Conservation (phyloP, 352 stramenopile species). For the Phytophthora ohioensis region DNA sequence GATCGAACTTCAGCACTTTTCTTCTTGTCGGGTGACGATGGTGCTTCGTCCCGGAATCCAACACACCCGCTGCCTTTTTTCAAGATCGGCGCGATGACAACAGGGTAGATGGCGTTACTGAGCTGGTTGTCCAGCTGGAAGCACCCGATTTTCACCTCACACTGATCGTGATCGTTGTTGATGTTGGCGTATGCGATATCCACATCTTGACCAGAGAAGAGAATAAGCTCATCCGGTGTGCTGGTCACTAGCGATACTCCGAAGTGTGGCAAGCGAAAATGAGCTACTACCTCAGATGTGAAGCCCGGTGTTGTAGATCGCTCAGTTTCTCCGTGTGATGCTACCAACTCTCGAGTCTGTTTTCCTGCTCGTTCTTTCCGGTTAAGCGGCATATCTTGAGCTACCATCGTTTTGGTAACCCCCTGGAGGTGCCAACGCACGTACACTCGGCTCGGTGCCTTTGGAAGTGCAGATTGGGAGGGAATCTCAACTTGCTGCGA, state of each 20-base stretch:
- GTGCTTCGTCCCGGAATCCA: constrained; percentile 31
- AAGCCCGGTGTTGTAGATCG: constrained; percentile 34
- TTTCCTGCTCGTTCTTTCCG: constrained; percentile 44
- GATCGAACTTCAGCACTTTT: constrained; percentile 41
- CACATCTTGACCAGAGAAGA: constrained; percentile 75
- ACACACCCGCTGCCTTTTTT: constrained; percentile 42
- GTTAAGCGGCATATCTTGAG: constrained; percentile 74
- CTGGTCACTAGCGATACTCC: constrained; percentile 82
- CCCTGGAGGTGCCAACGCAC: constrained; percentile 87
- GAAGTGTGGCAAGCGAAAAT: constrained; percentile 68
- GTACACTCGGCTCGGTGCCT: constrained; percentile 53
- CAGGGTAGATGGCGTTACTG: constrained; percentile 75
- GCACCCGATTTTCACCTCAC: constrained; percentile 83
- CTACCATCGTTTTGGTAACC: constrained; percentile 83
- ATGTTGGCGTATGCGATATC: constrained; percentile 74
- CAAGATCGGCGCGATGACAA: constrained; percentile 81
- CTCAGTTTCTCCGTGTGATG: constrained; percentile 27
- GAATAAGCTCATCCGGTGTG: constrained; percentile 73
- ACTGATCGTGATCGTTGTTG: constrained; percentile 79
- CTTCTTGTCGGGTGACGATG: constrained; percentile 27
- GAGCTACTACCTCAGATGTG: constrained; percentile 64
- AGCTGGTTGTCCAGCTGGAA: constrained; percentile 90
- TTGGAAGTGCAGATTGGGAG: constrained; percentile 37
- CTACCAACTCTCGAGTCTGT: constrained; percentile 63
- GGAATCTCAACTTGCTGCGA: constrained; percentile 72